These are phyloP conservation scores for Jaltomata sinuosa DNA, from an alignment of 257 asterid species.

Conservation along the genomic window DNA sequence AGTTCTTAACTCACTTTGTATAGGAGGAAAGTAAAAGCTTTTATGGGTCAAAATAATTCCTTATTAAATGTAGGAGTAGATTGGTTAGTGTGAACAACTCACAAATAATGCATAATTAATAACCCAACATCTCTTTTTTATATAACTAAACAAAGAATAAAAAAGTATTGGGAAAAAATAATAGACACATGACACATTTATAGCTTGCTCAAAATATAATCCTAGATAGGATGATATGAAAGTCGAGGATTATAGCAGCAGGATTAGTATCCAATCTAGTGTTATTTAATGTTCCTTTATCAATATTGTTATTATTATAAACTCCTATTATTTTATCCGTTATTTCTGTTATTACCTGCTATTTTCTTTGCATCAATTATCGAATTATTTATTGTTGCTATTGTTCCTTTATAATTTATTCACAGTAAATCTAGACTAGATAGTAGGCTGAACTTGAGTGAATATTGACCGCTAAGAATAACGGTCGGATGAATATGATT, in stretches of 20 bases:
- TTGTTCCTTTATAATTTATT: background rate
- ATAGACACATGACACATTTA: too few species aligned
- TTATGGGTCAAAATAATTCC: background rate
- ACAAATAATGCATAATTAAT: background rate
- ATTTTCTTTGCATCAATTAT: background rate
- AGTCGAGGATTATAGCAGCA: background rate
- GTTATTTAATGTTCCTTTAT: background rate
- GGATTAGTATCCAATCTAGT: background rate
- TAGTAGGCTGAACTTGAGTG: background rate
- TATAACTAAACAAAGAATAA: background rate
- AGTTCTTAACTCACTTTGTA: background rate
- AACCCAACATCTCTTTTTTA: background rate
- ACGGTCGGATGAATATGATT: background rate
- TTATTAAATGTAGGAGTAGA: background rate
- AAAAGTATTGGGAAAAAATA: too few species aligned
- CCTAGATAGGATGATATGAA: background rate
- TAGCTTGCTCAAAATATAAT: too few species aligned
- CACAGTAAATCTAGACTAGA: background rate
- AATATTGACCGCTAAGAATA: background rate
- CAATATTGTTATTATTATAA: background rate
- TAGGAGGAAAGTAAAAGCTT: background rate
- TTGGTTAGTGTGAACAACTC: background rate
- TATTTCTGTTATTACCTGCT: accelerated
- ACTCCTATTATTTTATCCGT: background rate
- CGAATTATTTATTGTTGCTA: background rate